Percentiles rank a stretch among this genome's conserved stretches.
These are phyloP conservation scores for Tetramitus jugosus DNA, from an alignment of 208 protist species.

Conservation along the genomic window DNA sequence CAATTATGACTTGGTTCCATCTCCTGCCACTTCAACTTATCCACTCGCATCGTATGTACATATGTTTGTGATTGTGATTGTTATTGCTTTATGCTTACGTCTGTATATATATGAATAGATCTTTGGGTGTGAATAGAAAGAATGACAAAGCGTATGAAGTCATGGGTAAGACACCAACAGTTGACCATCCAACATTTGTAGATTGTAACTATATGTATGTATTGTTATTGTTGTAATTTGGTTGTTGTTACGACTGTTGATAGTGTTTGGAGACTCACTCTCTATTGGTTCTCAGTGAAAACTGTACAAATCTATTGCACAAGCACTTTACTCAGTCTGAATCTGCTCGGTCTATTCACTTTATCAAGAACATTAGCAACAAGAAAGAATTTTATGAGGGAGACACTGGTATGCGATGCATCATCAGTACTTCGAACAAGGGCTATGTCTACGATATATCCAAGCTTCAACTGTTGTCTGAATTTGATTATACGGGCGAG, in stretches of 20 bases:
- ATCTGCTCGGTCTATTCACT: neutral
- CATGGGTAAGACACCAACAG: neutral
- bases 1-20: neutral
- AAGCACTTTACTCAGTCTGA: neutral
- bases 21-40: neutral
- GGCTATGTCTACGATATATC: neutral
- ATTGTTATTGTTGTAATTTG: neutral
- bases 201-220: constrained; percentile 13
- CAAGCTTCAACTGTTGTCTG: neutral
- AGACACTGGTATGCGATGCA: neutral
- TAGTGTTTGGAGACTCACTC: too few relatives aligned
- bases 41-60: neutral
- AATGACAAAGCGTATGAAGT: neutral
- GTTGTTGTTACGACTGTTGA: too few relatives aligned
- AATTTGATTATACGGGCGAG: neutral
- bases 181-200: neutral
- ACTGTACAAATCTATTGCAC: neutral
- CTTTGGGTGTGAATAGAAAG: neutral
- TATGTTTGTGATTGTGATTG: neutral
- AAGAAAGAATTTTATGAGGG: neutral
- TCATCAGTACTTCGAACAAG: neutral
- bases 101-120: neutral
- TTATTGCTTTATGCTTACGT: neutral
- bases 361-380: neutral
- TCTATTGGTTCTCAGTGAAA: neutral